These are phyloP conservation scores for Leavenworthia alabamica DNA, from an alignment of 345 rosid species.

Conservation along the genomic window DNA sequence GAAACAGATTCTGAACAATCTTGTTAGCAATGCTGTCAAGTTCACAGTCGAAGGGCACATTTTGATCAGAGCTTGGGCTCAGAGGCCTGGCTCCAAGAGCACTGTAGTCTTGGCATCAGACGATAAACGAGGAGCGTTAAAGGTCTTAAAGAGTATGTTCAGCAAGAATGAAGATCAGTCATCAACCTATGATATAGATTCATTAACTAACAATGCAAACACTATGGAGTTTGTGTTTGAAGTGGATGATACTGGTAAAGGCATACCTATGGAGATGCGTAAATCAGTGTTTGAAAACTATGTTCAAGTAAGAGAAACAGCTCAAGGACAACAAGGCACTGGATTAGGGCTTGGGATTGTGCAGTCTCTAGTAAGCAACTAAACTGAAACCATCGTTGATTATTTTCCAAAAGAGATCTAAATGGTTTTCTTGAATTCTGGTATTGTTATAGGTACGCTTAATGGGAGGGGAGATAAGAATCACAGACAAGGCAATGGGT, in stretches of 20 bases:
- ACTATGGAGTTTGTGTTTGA: conserved; percentile 56
- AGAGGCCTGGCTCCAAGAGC: conserved; percentile 37
- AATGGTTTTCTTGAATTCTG: not conserved
- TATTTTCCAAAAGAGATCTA: not conserved
- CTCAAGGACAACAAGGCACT: conserved; percentile 55
- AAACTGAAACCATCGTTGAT: not conserved
- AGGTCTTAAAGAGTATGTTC: conserved; percentile 17
- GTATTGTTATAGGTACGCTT: conserved; percentile 49
- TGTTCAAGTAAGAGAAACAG: conserved; percentile 72
- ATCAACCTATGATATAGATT: conserved; percentile 3
- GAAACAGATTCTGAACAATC: conserved; percentile 52
- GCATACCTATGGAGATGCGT: conserved; percentile 61
- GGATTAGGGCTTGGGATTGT: conserved; percentile 90
- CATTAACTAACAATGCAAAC: conserved; percentile 19
- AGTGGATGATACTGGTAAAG: conserved; percentile 80
- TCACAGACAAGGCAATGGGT: conserved; percentile 47
- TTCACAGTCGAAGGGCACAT: conserved; percentile 64
- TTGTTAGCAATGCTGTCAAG: conserved; percentile 76
- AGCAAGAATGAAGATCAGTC: conserved; percentile 21
- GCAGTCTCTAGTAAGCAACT: conserved; percentile 61
- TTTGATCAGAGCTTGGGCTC: conserved; percentile 52
- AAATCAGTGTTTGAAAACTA: conserved; percentile 66
- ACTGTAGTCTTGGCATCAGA: conserved; percentile 28
- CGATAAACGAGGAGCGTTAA: conserved; percentile 18
- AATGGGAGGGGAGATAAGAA: conserved; percentile 79